phyloP scores from a whole-genome alignment of 2,329 filamentous ascomycete genomes.

The Allantophomopsis lycopodina region DNA sequence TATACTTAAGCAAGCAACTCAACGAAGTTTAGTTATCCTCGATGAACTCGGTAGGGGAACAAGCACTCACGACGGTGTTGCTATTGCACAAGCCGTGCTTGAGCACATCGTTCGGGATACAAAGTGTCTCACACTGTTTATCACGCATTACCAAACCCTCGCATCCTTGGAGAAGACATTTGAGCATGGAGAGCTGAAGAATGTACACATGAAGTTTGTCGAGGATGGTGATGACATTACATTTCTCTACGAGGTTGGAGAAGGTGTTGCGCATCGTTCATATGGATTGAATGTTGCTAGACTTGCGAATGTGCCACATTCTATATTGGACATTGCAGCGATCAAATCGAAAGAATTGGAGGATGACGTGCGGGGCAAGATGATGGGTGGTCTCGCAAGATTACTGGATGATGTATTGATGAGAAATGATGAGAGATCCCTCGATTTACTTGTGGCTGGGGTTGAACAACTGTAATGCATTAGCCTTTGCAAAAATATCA shows the following conservation, averaged over 20 bases:
- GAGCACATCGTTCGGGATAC: constrained; percentile 67
- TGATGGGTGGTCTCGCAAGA: constrained; percentile 26
- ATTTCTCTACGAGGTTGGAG: constrained; percentile 84
- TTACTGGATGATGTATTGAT: constrained; percentile 13
- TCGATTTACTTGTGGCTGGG: constrained; percentile 14
- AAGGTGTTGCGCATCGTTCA: constrained; percentile 83
- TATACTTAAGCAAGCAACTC: constrained; percentile 80
- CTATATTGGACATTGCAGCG: constrained; percentile 68
- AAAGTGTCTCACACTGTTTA: constrained; percentile 76
- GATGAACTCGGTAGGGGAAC: constrained; percentile 93
- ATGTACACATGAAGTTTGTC: constrained; percentile 90
- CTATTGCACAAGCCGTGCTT: constrained; percentile 86
- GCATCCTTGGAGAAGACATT: constrained; percentile 57
- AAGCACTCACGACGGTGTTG: constrained; percentile 88
- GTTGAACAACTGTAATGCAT: constrained; percentile 40
- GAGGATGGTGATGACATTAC: constrained; percentile 56
- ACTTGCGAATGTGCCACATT: constrained; percentile 65
- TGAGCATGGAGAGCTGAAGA: constrained; percentile 50
- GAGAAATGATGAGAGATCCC: constrained; percentile 8
- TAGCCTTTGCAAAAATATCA: too few species aligned
- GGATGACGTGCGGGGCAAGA: constrained; percentile 49
- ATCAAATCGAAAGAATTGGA: constrained; percentile 72
- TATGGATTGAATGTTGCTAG: constrained; percentile 91
- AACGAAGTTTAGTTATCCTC: constrained; percentile 74
- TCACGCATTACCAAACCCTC: constrained; percentile 92